Evolutionary conservation across 2,329 filamentous ascomycete species (phyloP), one percentile per base, ranked within the genome.

Genomic region (Penicillium concentricum): DNA sequence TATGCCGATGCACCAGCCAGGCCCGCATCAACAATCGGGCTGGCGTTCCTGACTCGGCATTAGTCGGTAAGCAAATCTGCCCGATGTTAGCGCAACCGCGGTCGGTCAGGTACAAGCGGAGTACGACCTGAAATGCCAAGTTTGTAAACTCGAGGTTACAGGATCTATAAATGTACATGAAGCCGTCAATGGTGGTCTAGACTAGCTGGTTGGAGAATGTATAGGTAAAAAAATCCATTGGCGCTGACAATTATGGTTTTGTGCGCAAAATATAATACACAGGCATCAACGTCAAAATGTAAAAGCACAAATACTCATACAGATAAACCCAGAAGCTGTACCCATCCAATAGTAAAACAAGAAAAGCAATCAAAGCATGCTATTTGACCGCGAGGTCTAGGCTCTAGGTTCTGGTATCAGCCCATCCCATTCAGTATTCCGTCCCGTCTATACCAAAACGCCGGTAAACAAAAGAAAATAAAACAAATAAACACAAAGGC

Each of bases 351-450:
- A 54, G n/a, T 51, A 58, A 61, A 52, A 60, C 48, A 51, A 59
- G 54, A 61, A 61, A 61, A 57, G 49, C 61, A 63, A 61, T 55
- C 55, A 56, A 62, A 64, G 59, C 54, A 49, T 60, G 60, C 60
- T 61, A 63, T 65, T 26, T 67, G 70, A 73, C 73, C 71, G 70
- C 62, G 73, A 70, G 71, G 72, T 72, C 72, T 58, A 66, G 63
- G 63, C 64, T 75, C 72, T 75, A 75, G 54, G 56, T 63, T 63
- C 67, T 74, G 72, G 72, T 75, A 74, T 74, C 72, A 74, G 67
- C 62, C 70, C 70, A 69, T 71, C 66, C 71, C 70, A 69, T 61
- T 61, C 56, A 66, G 69, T 28, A 57, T 66, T 66, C 69, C 63
- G 47, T 69, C 66, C 72, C 64, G 65, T 75, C 73, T 75, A 75